Evolutionary conservation across 345 rosid species (phyloP), one percentile per base, ranked within the genome.

Genomic region (Stellera chamaejasme): DNA sequence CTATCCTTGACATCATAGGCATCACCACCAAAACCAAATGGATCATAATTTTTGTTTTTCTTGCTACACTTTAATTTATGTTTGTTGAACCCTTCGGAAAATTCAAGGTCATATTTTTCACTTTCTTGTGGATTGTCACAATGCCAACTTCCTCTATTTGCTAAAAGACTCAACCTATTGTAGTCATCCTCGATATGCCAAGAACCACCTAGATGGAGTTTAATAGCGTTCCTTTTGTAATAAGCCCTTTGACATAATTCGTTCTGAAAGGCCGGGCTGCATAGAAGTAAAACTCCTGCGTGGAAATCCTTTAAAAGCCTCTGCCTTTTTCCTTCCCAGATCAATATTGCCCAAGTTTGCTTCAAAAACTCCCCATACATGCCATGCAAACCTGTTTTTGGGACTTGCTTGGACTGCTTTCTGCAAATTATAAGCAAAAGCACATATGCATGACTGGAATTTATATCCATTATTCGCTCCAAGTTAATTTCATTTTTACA

Each of bases 341-440:
- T 86, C 88, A 42, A 77, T 50, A 68, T 84, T 86, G 62, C 91
- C 85, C 25, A 72, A 48, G 54, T 83, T 87, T 60, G 81, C 78
- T 75, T 93, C 99, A 77, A 88, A 93, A 59, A 82, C 68, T 56
- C 94, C 99, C 97, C 97, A 93, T n/a, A 87, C 85, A 39, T 93
- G 97, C 99, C 99, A 93, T 0, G 99, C 86, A 62, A 84, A 93
- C 69, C 97, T 82, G 54, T 93, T 93, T 66, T 93, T 89, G 48
- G 97, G 99, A 73, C 99, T 93, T 51, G 97, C 87, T 60, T 89
- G 94, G 39, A 89, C 79, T 47, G 99, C 97, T 84, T 75, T 86
- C 99, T 89, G 50, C 62, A 59, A 71, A 56, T 50, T 14, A 45
- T 65, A 9, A 43, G 44, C 48, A 41, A 54, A 13, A 19, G 45